A percentile compares a stretch with the other conserved stretches of the same genome.
These are phyloP conservation scores for Ceratobasidium sp. DNA, from an alignment of 1,284 basidiomycete genomes.

Conservation along the genomic window DNA sequence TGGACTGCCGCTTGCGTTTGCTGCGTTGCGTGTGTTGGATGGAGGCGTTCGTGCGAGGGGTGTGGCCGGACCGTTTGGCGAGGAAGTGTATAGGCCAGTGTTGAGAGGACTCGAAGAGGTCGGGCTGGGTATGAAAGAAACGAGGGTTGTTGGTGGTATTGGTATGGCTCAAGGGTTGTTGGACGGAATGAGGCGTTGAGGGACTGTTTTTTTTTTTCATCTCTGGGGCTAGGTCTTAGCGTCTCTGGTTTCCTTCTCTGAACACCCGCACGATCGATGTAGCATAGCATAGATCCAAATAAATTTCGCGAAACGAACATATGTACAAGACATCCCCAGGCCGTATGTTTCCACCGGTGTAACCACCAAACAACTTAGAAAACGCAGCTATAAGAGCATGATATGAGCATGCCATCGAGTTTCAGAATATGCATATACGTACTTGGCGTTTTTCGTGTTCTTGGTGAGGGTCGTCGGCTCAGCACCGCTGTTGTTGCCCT, in stretches of 20 bases:
- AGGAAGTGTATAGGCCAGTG: conserved; percentile 66
- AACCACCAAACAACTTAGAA: conserved; percentile 2
- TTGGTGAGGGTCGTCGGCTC: conserved; percentile 33
- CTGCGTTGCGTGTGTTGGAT: conserved; percentile 75
- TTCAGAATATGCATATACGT: neutral
- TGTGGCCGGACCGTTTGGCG: conserved; percentile 70
- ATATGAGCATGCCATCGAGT: neutral
- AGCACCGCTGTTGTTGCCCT: conserved; percentile 32
- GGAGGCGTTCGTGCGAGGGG: conserved; percentile 67
- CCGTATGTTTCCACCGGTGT: neutral
- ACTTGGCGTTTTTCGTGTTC: conserved; percentile 31
- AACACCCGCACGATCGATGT: neutral
- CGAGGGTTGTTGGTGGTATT: conserved; percentile 43
- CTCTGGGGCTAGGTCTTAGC: neutral
- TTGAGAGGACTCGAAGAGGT: conserved; percentile 65
- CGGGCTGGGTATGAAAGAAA: conserved; percentile 75
- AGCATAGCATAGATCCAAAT: neutral
- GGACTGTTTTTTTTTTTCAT: neutral
- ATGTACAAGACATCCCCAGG: neutral
- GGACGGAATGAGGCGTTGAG: neutral
- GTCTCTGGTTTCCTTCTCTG: neutral
- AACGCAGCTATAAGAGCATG: conserved; percentile 5
- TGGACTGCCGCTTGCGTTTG: conserved; percentile 84
- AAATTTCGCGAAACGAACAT: neutral
- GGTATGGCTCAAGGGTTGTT: conserved; percentile 23